Evolutionary conservation across 345 rosid species (phyloP).

Genomic region (Conringia planisiliqua): DNA sequence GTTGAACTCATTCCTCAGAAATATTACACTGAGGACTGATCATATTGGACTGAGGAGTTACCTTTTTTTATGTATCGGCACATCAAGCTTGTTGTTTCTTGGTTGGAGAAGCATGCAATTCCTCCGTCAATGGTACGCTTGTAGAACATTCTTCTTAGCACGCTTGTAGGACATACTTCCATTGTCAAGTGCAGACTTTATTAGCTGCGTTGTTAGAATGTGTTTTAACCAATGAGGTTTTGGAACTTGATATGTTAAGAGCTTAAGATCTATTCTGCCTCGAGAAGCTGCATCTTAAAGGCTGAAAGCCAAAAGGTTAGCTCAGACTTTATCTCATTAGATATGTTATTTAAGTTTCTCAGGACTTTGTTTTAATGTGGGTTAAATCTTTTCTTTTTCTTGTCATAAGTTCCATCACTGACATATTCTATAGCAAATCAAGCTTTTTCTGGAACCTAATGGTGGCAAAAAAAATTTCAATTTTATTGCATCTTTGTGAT

Average conservation of each 20-base stretch:
- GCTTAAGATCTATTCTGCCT: conserved; percentile 1
- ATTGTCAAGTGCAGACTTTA: neutral
- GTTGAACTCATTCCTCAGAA: conserved; percentile 12
- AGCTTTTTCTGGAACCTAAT: neutral
- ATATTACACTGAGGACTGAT: conserved; percentile 3
- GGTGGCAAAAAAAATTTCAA: neutral
- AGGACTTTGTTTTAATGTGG: neutral
- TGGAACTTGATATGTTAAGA: conserved; percentile 1
- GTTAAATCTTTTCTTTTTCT: neutral
- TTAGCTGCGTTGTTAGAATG: neutral
- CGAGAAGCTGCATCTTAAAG: neutral
- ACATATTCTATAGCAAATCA: neutral
- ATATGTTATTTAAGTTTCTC: neutral
- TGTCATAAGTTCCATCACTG: neutral
- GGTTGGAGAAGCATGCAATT: conserved; percentile 15
- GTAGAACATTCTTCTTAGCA: neutral
- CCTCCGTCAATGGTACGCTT: conserved; percentile 1
- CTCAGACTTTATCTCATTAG: conserved; percentile 5
- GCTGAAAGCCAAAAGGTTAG: conserved; percentile 13
- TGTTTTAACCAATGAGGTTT: conserved; percentile 6
- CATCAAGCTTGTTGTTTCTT: conserved; percentile 17
- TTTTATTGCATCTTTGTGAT: neutral
- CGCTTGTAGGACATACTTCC: neutral
- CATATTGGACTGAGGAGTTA: conserved; percentile 12
- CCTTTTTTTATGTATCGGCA: neutral